Evolutionary conservation across 495 filamentous ascomycete genomes (phyloP).

Genomic region (Acidomyces sp.): DNA sequence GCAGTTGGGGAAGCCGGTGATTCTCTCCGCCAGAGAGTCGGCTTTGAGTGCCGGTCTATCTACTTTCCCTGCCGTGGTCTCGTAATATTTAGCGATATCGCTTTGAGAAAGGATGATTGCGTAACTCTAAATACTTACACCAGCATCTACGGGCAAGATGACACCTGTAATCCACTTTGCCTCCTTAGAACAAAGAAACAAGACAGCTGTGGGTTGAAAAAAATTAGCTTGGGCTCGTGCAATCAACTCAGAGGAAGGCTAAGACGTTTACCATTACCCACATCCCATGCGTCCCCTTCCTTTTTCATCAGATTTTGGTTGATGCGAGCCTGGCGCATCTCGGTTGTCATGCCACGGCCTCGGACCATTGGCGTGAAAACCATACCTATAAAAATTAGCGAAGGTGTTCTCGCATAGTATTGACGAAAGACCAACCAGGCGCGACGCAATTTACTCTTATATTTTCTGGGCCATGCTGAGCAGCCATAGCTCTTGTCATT

Average conservation of each 20-base stretch:
- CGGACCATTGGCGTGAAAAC: conserved; percentile 51
- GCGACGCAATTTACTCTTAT: conserved; percentile 49
- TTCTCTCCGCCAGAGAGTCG: not conserved
- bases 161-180: conserved; percentile 19
- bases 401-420: too few species aligned
- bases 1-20: not conserved
- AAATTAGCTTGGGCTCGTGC: not conserved
- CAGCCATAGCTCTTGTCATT: conserved; percentile 47
- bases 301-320: conserved; percentile 39
- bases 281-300: conserved; percentile 44
- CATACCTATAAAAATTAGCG: too few species aligned
- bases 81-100: not conserved
- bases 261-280: conserved; percentile 4
- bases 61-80: conserved; percentile 1
- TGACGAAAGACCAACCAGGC: too few species aligned
- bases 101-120: not conserved
- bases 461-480: conserved; percentile 39
- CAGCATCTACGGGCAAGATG: conserved; percentile 19
- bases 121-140: conserved; percentile 1
- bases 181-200: conserved; percentile 15
- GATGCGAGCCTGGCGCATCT: conserved; percentile 34
- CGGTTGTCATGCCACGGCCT: conserved; percentile 37
- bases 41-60: conserved; percentile 1
- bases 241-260: not conserved
- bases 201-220: conserved; percentile 2